phyloP scores from a whole-genome alignment of 371 early-diverging fungal genomes.

The Mucor mucedo region DNA sequence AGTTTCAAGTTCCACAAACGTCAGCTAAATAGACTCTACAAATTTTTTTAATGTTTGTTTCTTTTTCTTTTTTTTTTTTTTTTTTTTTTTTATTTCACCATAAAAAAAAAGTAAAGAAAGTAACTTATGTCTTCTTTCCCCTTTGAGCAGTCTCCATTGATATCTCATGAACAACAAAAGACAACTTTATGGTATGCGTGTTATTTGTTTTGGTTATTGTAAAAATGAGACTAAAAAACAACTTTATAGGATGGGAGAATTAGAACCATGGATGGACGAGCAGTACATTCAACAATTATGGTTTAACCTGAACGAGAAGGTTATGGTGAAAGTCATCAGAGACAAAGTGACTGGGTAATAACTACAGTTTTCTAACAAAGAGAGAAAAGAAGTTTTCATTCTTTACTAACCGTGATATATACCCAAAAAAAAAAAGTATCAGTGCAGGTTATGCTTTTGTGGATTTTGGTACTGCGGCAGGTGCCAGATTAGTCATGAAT shows the following conservation, averaged over 20 bases:
- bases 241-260: constrained; percentile 70
- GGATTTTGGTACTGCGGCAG: constrained; percentile 60
- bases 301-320: constrained; percentile 66
- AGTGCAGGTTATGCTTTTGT: constrained; percentile 77
- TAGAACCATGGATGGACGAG: constrained; percentile 84
- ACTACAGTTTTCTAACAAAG: background rate
- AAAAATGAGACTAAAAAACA: background rate
- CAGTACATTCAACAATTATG: constrained; percentile 68
- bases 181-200: constrained; percentile 28
- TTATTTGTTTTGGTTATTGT: background rate
- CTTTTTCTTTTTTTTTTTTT: background rate
- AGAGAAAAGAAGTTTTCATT: background rate
- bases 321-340: constrained; percentile 83
- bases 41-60: too few relatives aligned
- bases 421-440: constrained; percentile 1
- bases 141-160: constrained; percentile 16
- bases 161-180: constrained; percentile 23
- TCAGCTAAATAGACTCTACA: too few relatives aligned
- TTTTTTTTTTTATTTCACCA: background rate
- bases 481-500: constrained; percentile 65
- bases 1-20: too few relatives aligned
- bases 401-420: background rate
- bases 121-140: constrained; percentile 15
- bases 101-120: background rate
- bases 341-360: constrained; percentile 73